Percentiles rank a stretch among this genome's conserved stretches.
phyloP scores from a whole-genome alignment of 2,329 filamentous ascomycete species.

The Epichloe amarillans region DNA sequence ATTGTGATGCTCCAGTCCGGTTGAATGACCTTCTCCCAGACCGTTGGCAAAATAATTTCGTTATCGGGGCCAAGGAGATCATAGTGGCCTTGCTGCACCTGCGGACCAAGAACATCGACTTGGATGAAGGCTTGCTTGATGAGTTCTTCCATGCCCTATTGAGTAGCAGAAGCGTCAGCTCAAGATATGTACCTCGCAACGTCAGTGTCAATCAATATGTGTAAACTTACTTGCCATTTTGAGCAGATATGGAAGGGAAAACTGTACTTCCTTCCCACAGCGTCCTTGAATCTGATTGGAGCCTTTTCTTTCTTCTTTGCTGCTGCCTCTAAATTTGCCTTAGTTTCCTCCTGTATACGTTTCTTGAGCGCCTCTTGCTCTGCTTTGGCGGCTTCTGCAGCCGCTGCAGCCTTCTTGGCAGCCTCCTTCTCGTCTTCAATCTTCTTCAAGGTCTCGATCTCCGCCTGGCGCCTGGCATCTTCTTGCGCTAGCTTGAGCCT shows the following conservation, averaged over 20 bases:
- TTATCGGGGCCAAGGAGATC: slow-evolving; percentile 67
- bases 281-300: slow-evolving; percentile 83
- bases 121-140: slow-evolving; percentile 76
- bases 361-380: slow-evolving; percentile 48
- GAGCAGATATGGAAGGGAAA: slow-evolving; percentile 80
- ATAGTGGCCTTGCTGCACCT: slow-evolving; percentile 67
- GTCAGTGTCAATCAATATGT: not conserved
- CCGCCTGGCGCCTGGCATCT: slow-evolving; percentile 25
- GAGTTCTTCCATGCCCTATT: slow-evolving; percentile 70
- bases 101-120: slow-evolving; percentile 61
- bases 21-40: slow-evolving; percentile 72
- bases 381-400: slow-evolving; percentile 34
- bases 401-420: slow-evolving; percentile 26
- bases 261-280: slow-evolving; percentile 79
- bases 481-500: slow-evolving; percentile 24
- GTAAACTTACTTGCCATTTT: slow-evolving; percentile 60
- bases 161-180: slow-evolving; percentile 5
- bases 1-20: slow-evolving; percentile 48
- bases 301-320: slow-evolving; percentile 48
- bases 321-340: slow-evolving; percentile 33
- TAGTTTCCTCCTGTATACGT: slow-evolving; percentile 42
- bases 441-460: slow-evolving; percentile 26
- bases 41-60: slow-evolving; percentile 64
- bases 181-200: not conserved
- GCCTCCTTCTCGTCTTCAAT: slow-evolving; percentile 27